Evolutionary conservation across 2,329 filamentous ascomycete species (phyloP), one percentile per base, ranked within the genome.

Genomic region (Ophiognomonia clavigignenti-juglandacearum): DNA sequence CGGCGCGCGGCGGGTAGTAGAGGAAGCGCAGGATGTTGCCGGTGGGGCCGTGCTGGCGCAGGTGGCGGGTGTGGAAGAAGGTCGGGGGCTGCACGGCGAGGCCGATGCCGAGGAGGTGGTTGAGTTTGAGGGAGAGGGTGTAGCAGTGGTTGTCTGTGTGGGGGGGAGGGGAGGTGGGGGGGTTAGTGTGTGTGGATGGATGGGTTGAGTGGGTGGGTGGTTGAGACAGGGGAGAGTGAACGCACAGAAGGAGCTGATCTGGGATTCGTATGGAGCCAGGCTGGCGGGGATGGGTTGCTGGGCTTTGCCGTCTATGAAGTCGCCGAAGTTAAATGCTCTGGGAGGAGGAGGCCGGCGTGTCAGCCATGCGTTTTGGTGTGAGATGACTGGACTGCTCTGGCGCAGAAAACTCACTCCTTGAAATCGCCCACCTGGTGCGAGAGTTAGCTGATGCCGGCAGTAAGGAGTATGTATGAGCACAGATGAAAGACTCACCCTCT

Each of bases 241-340:
- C 77, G 62, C 86, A 92, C 43, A 96, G 66, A 97, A 96, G 32
- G 71, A 65, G 45, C 71, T 69, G 51, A 96, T 73, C 16, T 83
- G 73, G 6, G 70, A 57, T 58, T 86, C 77, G 51, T 86, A 72
- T 1, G 72, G 55, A 14, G 68, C 61, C 2, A 97, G 73, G 7
- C 79, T 73, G 1, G 71, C 59, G 0, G 92, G 90, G 1, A 97
- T 72, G 8, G 86, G 84, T 63, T 97, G 92, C 52, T 85, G 82
- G 13, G 86, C 77, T 65, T 83, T 82, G 56, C 80, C 76, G 53
- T 81, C 57, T 48, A 72, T 61, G 61, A 93, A 95, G 56, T 88
- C 81, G 54, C 85, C 88, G 60, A 97, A 86, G 70, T 97, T 98
- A 75, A 97, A 92, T 31, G 86, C 89, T 71, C 90, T 93, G 55